Percentiles rank a stretch among this genome's conserved stretches.
These are phyloP conservation scores for Coemansia sp. DNA, from an alignment of 192 early-diverging fungal species.

Conservation along the genomic window DNA sequence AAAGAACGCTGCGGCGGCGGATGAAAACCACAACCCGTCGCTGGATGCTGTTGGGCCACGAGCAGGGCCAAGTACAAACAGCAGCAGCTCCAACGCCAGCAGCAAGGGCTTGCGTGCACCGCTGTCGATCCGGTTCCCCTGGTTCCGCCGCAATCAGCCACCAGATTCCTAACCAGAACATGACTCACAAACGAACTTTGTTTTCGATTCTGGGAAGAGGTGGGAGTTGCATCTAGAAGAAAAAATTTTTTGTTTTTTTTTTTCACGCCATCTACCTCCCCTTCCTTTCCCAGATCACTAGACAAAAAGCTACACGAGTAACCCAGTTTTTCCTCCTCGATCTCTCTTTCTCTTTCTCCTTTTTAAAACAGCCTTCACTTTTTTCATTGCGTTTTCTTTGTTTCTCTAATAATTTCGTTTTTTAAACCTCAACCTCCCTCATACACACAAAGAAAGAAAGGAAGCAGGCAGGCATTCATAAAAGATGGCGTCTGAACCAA, in stretches of 20 bases:
- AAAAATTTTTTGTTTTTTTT: conserved; percentile 11
- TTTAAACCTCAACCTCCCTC: background rate
- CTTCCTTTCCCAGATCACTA: no score
- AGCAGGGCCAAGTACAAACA: background rate
- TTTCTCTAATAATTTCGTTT: no score
- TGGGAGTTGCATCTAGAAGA: background rate
- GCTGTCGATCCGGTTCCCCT: conserved; percentile 27
- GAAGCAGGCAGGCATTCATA: background rate
- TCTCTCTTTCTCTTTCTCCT: no score
- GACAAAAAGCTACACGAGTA: no score
- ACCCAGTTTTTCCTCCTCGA: no score
- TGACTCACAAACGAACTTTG: background rate
- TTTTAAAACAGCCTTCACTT: no score
- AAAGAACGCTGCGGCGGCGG: conserved; percentile 1
- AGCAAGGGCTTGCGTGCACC: background rate
- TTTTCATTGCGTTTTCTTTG: no score
- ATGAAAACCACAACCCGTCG: conserved; percentile 17
- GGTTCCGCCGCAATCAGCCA: conserved; percentile 27
- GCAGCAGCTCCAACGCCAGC: conserved; percentile 3
- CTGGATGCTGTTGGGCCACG: conserved; percentile 28
- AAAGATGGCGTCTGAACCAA: conserved; percentile 20
- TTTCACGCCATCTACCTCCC: no score
- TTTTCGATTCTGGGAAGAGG: background rate
- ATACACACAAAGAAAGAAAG: background rate
- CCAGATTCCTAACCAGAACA: background rate